Conservation (phyloP, 2,329 filamentous ascomycete species). For the Fusarium scirpi region DNA sequence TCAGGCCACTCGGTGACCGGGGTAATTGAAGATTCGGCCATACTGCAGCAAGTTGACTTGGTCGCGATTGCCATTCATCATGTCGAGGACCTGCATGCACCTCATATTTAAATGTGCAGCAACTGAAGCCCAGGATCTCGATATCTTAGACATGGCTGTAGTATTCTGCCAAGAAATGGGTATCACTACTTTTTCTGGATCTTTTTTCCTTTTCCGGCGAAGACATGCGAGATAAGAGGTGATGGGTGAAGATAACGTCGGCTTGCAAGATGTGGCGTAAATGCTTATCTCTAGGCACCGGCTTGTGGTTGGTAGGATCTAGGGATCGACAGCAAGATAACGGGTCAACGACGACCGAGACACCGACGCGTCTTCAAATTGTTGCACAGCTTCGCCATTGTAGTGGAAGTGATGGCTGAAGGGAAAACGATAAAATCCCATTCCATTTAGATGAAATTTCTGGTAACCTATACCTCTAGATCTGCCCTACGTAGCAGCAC, state of each 20-base stretch:
- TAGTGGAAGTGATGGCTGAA: neutral
- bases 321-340: constrained; percentile 24
- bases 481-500: neutral
- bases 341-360: constrained; percentile 1
- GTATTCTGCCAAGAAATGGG: constrained; percentile 22
- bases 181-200: constrained; percentile 1
- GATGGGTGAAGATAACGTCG: constrained; percentile 18
- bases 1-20: constrained; percentile 57
- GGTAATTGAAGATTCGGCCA: constrained; percentile 35
- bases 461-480: no score
- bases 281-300: constrained; percentile 26
- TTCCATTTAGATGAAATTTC: neutral
- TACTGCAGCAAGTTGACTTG: neutral
- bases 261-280: constrained; percentile 6
- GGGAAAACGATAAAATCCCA: no score
- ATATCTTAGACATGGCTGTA: constrained; percentile 5
- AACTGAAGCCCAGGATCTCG: neutral
- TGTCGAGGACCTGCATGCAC: accelerated
- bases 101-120: constrained; percentile 12
- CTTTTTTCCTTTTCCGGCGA: constrained; percentile 25
- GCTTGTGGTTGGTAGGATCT: constrained; percentile 8
- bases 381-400: neutral
- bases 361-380: neutral
- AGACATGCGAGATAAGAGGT: constrained; percentile 28
- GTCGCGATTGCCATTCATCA: neutral